Base-by-base conservation (phyloP, 371 early-diverging fungal genomes). In the Syncephalastrum sp. region DNA sequence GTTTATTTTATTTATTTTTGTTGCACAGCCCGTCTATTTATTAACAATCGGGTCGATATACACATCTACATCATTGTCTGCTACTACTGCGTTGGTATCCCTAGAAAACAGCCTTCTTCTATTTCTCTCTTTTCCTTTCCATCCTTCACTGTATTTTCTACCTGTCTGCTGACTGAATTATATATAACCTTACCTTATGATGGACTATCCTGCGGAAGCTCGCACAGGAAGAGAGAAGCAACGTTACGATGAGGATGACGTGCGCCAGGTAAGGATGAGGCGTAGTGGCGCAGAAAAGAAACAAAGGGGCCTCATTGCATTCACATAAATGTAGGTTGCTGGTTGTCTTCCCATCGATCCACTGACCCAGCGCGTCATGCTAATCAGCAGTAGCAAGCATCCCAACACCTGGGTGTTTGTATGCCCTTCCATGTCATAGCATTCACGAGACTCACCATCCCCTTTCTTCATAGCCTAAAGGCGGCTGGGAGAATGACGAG, bases 401-500 rank as follows among this genome's bases (percentile, higher is more conserved):
- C 64, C 75, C 17, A 67, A 74, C 53, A 81, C 77, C 5, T 86
- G 84, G 84, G 83, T 86, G 12, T 53, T 84, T 38, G 81, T 77
- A 69, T 47, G 1, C 19, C 10, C 3, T 49, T 21, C 42, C 17
- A 41, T 25, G 46, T 51, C 29, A 10, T 45, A 24, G 15, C 16
- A 45, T 12, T 29, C 27, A 42, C 45, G 49, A 27, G 1, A 29
- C 10, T 41, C 16, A 42, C 17, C 14, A 21, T 2, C 21, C 21
- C 24, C n/a, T 13, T 50, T 46, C 27, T 59, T n/a, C 53, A 24
- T 58, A 80, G 68, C 86, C 86, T 13, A 85, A 85, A 62, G 86
- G 86, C 6, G 86, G 86, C 25, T 85, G 86, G 86, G 86, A 85
- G 53, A 82, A 73, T 49, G 86, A 85, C 50, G 86, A 85, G 61